Base-by-base conservation (phyloP, 257 asterid genomes). In the Salvia miltiorrhiza region DNA sequence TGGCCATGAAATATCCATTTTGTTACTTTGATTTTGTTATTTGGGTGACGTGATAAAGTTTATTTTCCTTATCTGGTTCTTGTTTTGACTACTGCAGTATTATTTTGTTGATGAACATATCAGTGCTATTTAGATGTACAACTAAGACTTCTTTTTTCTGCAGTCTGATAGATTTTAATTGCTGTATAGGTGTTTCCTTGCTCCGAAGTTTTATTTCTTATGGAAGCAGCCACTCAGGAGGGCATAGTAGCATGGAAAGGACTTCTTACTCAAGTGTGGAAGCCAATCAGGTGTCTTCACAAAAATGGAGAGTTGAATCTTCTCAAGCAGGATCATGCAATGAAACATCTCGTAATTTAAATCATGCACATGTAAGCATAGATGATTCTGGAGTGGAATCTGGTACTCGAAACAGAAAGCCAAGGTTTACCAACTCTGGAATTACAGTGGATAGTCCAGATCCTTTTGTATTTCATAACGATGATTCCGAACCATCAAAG, bases 401-500 rank as follows among this genome's bases (percentile, higher is more conserved):
- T 69, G 72, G 44, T 12, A 19, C 44, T 70, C 72, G 65, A 45
- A 78, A 78, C 52, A 77, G 30, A 57, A 58, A 70, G 21, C 75
- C 65, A 67, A 71, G 26, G 49, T 56, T 47, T 66, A 49, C 70
- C 53, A 75, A 74, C 20, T 37, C 72, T 63, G 85, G 85, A 66
- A 67, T 72, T 20, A 60, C 58, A 70, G 90, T 81, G 54, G 83
- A 81, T 52, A 75, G 85, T 58, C 80, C 58, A 72, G 97, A 89
- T 81, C 96, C 96, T 71, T 92, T 84, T 72, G 89, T 85, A 37
- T 89, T 92, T 79, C 84, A 82, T 33, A 90, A 82, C 39, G 88
- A 77, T 43, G 90, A 83, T 23, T 74, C 77, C 74, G 88, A 78
- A 77, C 90, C 87, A 37, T 80, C 96, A 37, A 83, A 83, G 77